These are phyloP conservation scores for Globisporangium megalacanthum DNA, from an alignment of 352 stramenopile genomes.

Conservation along the genomic window DNA sequence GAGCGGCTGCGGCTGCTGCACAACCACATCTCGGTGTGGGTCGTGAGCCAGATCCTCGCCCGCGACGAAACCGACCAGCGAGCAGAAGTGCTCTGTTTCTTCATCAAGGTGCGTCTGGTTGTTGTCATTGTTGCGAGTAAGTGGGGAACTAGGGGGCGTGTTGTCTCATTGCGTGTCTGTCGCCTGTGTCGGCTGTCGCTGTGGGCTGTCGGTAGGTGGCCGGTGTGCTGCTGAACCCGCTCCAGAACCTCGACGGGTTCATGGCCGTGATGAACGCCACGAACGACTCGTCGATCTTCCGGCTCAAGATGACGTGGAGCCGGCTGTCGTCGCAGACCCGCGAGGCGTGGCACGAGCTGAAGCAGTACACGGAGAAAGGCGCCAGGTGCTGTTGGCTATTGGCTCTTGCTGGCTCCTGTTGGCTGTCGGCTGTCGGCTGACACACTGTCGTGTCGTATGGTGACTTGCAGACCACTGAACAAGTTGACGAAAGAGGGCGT, in stretches of 20 bases:
- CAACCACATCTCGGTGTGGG: constrained; percentile 85
- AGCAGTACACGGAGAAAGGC: constrained; percentile 79
- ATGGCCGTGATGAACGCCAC: constrained; percentile 89
- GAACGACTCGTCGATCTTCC: constrained; percentile 84
- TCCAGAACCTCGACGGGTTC: constrained; percentile 87
- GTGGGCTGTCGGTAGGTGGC: constrained; percentile 33
- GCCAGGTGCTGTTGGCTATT: constrained; percentile 28
- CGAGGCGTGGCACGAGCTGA: constrained; percentile 79
- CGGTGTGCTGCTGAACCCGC: constrained; percentile 56
- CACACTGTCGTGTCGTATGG: too few species aligned
- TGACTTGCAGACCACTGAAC: constrained; percentile 41
- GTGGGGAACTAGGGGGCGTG: too few species aligned
- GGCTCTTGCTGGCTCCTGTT: neutral
- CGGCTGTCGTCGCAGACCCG: constrained; percentile 58
- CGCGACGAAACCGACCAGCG: constrained; percentile 76
- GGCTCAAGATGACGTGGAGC: constrained; percentile 84
- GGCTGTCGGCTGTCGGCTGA: too few species aligned
- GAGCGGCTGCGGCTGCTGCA: constrained; percentile 77
- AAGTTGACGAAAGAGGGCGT: constrained; percentile 72
- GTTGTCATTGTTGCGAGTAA: neutral
- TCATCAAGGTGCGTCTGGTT: constrained; percentile 51
- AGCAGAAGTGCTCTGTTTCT: constrained; percentile 75
- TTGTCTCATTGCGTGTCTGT: neutral
- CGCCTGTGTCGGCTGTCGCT: neutral
- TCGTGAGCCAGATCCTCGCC: constrained; percentile 75